Percentiles rank a stretch among this genome's conserved stretches.
These are phyloP conservation scores for Fraxinus sp. DNA, from an alignment of 305 asterid species.

Conservation along the genomic window DNA sequence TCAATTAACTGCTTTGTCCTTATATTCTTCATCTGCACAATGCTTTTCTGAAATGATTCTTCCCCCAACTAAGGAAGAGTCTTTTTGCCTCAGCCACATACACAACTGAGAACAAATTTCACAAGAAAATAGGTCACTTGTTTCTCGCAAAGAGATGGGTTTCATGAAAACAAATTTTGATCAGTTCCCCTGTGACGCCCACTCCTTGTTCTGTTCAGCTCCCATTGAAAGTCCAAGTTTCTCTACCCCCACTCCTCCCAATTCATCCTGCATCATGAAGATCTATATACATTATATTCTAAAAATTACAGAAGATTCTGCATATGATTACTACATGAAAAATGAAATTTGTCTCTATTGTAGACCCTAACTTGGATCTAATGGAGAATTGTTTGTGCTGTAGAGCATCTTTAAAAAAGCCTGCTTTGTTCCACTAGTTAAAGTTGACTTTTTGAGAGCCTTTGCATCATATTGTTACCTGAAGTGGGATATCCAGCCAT, in stretches of 20 bases:
- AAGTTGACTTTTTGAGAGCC: neutral
- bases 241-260: neutral
- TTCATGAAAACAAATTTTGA: neutral
- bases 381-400: neutral
- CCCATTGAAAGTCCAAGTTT: neutral
- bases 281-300: neutral
- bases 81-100: neutral
- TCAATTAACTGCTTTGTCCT: neutral
- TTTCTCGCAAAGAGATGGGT: neutral
- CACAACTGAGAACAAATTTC: neutral
- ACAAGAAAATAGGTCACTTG: neutral
- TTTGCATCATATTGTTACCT: neutral
- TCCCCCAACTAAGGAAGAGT: neutral
- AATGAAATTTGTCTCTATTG: neutral
- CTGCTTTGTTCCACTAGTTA: neutral
- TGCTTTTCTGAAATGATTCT: neutral
- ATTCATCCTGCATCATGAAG: neutral
- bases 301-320: neutral
- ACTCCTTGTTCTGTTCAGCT: neutral
- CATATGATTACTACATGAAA: neutral
- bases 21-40: neutral
- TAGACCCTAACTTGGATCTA: neutral
- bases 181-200: neutral
- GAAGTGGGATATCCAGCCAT: neutral
- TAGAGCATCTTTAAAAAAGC: neutral